Evolutionary conservation across 2,329 filamentous ascomycete species (phyloP).

Genomic region (Aureobasidium sp.): DNA sequence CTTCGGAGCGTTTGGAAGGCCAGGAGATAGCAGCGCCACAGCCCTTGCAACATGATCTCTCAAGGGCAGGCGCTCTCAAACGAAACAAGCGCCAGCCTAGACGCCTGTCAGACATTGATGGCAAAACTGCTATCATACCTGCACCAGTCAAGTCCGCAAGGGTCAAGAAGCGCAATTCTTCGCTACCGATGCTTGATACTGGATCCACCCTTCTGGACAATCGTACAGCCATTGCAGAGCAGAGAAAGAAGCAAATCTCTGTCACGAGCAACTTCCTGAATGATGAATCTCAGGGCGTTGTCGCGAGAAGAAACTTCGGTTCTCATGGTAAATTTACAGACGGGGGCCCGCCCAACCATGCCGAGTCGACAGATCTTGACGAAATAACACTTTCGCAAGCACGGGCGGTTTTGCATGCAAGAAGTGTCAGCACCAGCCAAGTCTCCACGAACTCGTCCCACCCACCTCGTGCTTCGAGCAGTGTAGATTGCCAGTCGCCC

Average conservation of each 20-base stretch:
- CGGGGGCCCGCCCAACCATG: not conserved
- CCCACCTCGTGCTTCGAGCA: slow-evolving; percentile 11
- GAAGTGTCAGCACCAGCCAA: not conserved
- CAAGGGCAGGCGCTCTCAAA: not conserved
- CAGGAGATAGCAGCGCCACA: not conserved
- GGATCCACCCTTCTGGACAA: not conserved
- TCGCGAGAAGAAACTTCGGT: not conserved
- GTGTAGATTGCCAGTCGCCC: slow-evolving; percentile 21
- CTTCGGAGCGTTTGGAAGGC: not conserved
- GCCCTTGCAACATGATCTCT: not conserved
- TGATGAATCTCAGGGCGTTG: not conserved
- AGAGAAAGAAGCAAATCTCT: not conserved
- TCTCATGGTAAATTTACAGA: not conserved
- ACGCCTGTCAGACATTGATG: not conserved
- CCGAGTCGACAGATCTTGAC: slow-evolving; percentile 28
- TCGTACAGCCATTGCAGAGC: not conserved
- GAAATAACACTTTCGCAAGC: slow-evolving; percentile 67
- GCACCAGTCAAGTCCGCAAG: not conserved
- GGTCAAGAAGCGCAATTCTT: not conserved
- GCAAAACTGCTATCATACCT: not conserved
- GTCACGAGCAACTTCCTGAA: not conserved
- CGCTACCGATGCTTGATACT: not conserved
- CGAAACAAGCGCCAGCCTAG: not conserved
- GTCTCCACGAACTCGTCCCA: slow-evolving; percentile 9
- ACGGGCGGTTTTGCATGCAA: slow-evolving; percentile 25